A percentile compares a stretch with the other conserved stretches of the same genome.
These are phyloP conservation scores for Diplodia mutila DNA, from an alignment of 2,329 filamentous ascomycete species.

Conservation along the genomic window DNA sequence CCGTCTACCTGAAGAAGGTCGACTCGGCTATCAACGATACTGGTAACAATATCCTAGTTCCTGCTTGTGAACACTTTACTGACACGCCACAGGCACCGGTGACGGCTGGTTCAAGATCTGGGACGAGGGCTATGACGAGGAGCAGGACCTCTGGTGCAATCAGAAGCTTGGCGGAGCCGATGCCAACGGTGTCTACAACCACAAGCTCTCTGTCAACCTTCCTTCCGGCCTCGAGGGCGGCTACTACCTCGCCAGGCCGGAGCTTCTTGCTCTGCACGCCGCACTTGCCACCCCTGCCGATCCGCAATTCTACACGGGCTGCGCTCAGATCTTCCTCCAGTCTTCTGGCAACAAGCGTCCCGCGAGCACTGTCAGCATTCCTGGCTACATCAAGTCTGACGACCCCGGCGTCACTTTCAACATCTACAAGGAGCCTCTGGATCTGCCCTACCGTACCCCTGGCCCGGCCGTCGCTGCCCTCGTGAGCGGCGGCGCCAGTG, in stretches of 20 bases:
- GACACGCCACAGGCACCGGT: conserved; percentile 47
- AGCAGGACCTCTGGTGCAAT: conserved; percentile 67
- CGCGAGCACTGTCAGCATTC: conserved; percentile 64
- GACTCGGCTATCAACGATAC: conserved; percentile 58
- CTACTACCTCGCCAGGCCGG: conserved; percentile 72
- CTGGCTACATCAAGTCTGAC: conserved; percentile 62
- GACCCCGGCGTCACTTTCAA: conserved; percentile 65
- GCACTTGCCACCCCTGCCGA: conserved; percentile 57
- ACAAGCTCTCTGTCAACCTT: conserved; percentile 63
- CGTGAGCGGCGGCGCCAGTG: conserved; percentile 33
- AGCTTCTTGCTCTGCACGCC: conserved; percentile 70
- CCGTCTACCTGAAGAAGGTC: conserved; percentile 75
- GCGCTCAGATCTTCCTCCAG: conserved; percentile 70
- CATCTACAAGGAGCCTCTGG: conserved; percentile 59
- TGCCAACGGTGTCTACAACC: conserved; percentile 55
- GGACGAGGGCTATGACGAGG: conserved; percentile 66
- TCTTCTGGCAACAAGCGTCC: conserved; percentile 54
- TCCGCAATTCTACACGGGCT: conserved; percentile 74
- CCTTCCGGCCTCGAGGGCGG: conserved; percentile 65
- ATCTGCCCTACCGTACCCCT: conserved; percentile 61
- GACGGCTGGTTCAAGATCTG: conserved; percentile 80
- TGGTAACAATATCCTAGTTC: conserved; percentile 32
- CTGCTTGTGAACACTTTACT: not conserved
- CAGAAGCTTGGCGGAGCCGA: conserved; percentile 68
- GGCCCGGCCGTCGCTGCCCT: conserved; percentile 61